These are phyloP conservation scores for Rhodotorula diobovata DNA, from an alignment of 768 basidiomycete genomes.

Conservation along the genomic window DNA sequence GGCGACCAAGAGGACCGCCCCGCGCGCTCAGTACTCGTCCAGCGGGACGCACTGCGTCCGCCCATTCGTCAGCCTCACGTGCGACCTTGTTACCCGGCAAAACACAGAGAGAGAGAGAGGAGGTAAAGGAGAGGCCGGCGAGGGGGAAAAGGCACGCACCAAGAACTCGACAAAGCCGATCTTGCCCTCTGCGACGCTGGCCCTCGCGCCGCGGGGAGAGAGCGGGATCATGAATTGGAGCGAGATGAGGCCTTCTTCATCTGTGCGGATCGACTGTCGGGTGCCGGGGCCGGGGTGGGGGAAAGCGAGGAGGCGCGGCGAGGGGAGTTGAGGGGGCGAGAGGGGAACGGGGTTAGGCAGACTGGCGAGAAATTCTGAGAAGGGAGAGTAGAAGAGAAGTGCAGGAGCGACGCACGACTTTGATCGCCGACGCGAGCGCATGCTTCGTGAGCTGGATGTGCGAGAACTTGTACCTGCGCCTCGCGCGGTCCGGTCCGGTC, in stretches of 20 bases:
- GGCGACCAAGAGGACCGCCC: too few relatives aligned
- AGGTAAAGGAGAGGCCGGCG: too few relatives aligned
- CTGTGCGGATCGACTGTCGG: conserved; percentile 66
- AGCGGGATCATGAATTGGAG: conserved; percentile 74
- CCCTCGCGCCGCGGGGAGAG: background rate
- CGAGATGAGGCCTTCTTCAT: conserved; percentile 72
- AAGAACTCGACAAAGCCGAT: conserved; percentile 82
- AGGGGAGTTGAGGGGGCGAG: background rate
- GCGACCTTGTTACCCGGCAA: too few relatives aligned
- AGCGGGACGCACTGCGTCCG: conserved; percentile 36
- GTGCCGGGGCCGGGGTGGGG: too few relatives aligned
- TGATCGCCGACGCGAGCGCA: conserved; percentile 75
- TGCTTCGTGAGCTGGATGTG: conserved; percentile 67
- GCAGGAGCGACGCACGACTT: conserved; percentile 56
- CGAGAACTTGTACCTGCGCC: conserved; percentile 71
- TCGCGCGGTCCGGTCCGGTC: too few relatives aligned
- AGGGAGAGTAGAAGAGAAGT: background rate
- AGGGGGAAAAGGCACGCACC: too few relatives aligned
- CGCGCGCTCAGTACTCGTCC: conserved; percentile 31
- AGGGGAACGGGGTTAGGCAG: background rate
- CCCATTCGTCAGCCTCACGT: too few relatives aligned
- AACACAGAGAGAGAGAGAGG: background rate
- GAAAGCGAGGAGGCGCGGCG: background rate
- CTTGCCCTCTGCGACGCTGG: conserved; percentile 40
- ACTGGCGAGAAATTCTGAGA: rapidly evolving